These are phyloP conservation scores for Bertia moriformis DNA, from an alignment of 2,329 filamentous ascomycete genomes.

Conservation along the genomic window DNA sequence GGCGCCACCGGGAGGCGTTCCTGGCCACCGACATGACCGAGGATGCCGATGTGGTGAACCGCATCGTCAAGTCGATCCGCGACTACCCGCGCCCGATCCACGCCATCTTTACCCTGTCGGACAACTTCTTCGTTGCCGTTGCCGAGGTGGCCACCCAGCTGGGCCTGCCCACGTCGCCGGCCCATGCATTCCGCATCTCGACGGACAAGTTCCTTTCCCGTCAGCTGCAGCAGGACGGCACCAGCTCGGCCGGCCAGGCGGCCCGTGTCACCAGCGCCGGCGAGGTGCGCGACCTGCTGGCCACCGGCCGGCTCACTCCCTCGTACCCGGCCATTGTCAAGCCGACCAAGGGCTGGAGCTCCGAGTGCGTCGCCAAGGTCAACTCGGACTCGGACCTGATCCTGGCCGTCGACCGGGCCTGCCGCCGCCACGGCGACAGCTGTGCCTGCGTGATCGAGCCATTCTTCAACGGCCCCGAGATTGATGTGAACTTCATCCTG, in stretches of 20 bases:
- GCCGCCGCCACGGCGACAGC: slow-evolving; percentile 6
- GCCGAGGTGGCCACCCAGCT: slow-evolving; percentile 15
- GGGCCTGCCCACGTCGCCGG: slow-evolving; percentile 13
- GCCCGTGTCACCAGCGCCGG: slow-evolving; percentile 5
- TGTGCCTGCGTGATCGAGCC: slow-evolving; percentile 18
- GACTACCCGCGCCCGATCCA: slow-evolving; percentile 11
- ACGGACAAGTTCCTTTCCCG: slow-evolving; percentile 15
- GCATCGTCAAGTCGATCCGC: slow-evolving; percentile 13
- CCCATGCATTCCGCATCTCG: slow-evolving; percentile 12
- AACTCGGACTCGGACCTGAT: slow-evolving; percentile 11
- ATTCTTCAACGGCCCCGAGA: slow-evolving; percentile 23
- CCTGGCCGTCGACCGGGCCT: slow-evolving; percentile 8
- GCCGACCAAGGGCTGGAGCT: slow-evolving; percentile 16
- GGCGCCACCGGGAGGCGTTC: slow-evolving; percentile 16
- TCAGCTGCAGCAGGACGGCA: slow-evolving; percentile 6
- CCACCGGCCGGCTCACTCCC: background rate
- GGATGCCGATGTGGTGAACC: slow-evolving; percentile 11
- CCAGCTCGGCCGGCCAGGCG: slow-evolving; percentile 2
- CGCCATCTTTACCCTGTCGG: slow-evolving; percentile 19
- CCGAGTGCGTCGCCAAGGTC: slow-evolving; percentile 16
- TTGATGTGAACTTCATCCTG: slow-evolving; percentile 24
- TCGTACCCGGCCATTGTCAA: slow-evolving; percentile 19
- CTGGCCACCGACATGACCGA: slow-evolving; percentile 11
- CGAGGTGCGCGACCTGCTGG: slow-evolving; percentile 6
- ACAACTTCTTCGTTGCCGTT: slow-evolving; percentile 12